These are phyloP conservation scores for Botrytis pseudocinerea DNA, from an alignment of 2,329 filamentous ascomycete species.

Conservation along the genomic window DNA sequence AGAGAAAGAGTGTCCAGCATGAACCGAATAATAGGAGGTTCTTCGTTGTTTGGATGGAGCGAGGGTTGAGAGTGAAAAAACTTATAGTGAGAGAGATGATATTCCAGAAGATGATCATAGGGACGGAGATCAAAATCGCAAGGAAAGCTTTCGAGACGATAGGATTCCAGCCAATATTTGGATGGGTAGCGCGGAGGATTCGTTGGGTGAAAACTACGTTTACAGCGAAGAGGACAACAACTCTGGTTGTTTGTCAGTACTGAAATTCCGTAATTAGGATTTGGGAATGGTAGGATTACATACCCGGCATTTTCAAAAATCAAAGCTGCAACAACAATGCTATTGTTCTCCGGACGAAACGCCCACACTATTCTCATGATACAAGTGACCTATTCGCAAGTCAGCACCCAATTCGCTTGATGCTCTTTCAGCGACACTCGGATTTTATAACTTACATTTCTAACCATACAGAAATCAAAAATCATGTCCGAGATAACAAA, in stretches of 20 bases:
- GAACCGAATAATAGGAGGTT: not conserved
- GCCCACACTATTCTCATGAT: not conserved
- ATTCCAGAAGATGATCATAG: not conserved
- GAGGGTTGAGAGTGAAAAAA: not conserved
- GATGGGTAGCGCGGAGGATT: not conserved
- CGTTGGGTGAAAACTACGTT: not conserved
- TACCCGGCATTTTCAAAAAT: not conserved
- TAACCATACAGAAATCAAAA: not conserved
- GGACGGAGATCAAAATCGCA: not conserved
- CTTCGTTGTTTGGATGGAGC: not conserved
- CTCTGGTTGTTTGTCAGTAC: not conserved
- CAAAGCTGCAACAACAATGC: not conserved
- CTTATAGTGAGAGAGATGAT: not conserved
- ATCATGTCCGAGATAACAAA: not conserved
- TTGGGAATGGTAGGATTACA: not conserved
- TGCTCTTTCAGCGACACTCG: not conserved
- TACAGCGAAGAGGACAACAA: not conserved
- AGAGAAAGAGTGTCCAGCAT: not conserved
- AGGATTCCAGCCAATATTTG: not conserved
- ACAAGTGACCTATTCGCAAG: not conserved
- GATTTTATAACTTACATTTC: not conserved
- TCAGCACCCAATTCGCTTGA: not conserved
- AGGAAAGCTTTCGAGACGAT: not conserved
- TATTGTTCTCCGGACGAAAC: not conserved
- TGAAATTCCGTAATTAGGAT: not conserved